phyloP scores from a whole-genome alignment of 2,329 filamentous ascomycete species.

The Neonectria hederae region DNA sequence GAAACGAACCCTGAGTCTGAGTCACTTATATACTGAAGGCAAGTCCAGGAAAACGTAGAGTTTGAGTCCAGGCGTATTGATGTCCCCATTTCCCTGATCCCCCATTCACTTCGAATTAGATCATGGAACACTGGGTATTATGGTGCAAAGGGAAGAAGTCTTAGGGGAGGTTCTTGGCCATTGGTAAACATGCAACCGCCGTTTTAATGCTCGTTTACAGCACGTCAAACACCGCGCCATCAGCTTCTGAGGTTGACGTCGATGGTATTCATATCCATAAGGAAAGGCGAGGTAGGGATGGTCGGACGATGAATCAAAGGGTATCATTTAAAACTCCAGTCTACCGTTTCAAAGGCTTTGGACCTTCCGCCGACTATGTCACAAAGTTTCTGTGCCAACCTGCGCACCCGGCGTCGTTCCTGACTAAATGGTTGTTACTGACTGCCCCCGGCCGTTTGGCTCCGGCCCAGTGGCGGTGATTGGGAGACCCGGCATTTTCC shows the following conservation, averaged over 20 bases:
- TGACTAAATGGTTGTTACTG: background rate
- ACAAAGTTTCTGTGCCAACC: background rate
- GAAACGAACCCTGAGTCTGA: background rate
- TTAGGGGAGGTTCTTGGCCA: no score
- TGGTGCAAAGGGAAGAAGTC: background rate
- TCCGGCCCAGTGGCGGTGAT: background rate
- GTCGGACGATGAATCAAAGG: slow-evolving; percentile 24
- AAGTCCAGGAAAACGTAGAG: background rate
- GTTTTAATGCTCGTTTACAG: background rate
- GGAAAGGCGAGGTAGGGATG: background rate
- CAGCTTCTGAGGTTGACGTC: background rate
- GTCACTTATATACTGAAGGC: background rate
- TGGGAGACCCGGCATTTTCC: no score
- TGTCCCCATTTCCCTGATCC: background rate
- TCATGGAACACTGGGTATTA: background rate
- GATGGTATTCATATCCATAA: background rate
- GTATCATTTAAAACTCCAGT: slow-evolving; percentile 33
- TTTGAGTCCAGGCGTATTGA: background rate
- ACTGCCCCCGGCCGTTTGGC: background rate
- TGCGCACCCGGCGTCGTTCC: background rate
- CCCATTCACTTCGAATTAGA: background rate
- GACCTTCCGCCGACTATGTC: background rate
- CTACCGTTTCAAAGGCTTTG: slow-evolving; percentile 9
- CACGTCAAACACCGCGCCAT: no score
- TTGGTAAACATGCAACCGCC: background rate